These are phyloP conservation scores for Trichophyton benhamiae DNA, from an alignment of 2,329 filamentous ascomycete species.

Conservation along the genomic window DNA sequence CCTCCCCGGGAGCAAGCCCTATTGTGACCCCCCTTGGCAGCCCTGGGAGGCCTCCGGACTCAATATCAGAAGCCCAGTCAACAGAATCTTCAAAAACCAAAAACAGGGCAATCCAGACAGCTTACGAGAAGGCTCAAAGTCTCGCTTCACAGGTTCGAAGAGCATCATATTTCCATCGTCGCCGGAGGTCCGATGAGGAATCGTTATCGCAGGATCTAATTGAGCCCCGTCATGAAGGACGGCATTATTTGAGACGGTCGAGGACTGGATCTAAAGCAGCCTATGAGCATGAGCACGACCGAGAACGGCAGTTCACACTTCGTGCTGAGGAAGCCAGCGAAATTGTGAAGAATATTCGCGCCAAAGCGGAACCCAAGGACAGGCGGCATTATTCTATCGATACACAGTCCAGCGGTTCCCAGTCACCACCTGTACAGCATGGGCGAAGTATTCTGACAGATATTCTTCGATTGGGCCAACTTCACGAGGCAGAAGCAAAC, in stretches of 20 bases:
- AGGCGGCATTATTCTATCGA: background rate
- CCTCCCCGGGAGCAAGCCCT: background rate
- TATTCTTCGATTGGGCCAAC: slow-evolving; percentile 11
- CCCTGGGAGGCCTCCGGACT: background rate
- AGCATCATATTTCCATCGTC: slow-evolving; percentile 15
- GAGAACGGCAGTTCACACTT: background rate
- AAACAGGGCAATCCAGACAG: slow-evolving; percentile 23
- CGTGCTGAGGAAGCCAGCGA: background rate
- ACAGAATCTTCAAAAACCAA: slow-evolving; percentile 14
- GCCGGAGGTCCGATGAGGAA: slow-evolving; percentile 1
- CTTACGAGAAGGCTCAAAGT: slow-evolving; percentile 25
- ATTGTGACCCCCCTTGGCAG: background rate
- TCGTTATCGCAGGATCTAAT: background rate
- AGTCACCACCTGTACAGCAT: background rate
- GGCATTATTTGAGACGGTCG: background rate
- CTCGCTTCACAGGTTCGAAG: slow-evolving; percentile 25
- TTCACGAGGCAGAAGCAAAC: slow-evolving; percentile 19
- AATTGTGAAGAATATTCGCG: background rate
- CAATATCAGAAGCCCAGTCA: background rate
- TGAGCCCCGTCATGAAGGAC: background rate
- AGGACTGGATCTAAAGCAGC: background rate
- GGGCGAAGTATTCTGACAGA: slow-evolving; percentile 1
- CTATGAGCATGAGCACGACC: background rate
- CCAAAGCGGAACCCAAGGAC: background rate
- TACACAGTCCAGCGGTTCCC: background rate